Evolutionary conservation across 75 land plant species (phyloP), one percentile per base, ranked within the genome.

Genomic region (Pinus albicaulis): DNA sequence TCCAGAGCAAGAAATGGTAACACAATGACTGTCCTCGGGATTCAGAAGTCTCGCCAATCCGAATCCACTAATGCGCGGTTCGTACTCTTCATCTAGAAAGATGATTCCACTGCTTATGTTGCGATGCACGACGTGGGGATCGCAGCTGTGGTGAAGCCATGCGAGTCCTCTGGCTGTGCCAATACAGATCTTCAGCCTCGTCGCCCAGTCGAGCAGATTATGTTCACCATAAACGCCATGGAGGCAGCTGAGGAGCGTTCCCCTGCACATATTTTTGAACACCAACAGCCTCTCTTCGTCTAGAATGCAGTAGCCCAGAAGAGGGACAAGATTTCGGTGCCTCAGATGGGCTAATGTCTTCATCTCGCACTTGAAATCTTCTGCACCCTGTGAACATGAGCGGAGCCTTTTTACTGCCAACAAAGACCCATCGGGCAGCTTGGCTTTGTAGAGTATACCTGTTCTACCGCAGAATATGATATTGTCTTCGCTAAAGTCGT

Each of bases 1-100:
- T 94, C 73, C 93, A 72, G 8, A 91, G 78, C 28, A 96, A 86
- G 81, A 94, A 86, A 34, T 83, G 80, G 3, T 96, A 84, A 73
- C 93, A 93, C 75, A 96, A 87, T 66, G 88, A 88, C 59, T 92
- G 85, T 57, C 98, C 20, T 88, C 76, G 5, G 90, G 91, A 72
- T 90, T 89, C 90, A 89, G 89, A 66, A 94, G 88, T 63, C 95
- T 87, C 2, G 99, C 99, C 28, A 94, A 90, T 14, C 98, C 90
- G 99, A 20, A 96, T 87, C 58, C 94, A 95, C 64, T 96, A 93
- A 57, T 94, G 84, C 95, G 91, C 89, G 1, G 93, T 90, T 8
- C 92, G 72, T 10, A 95, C 95, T 74, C 80, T 82, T 3, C 93
- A 86, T 13, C 92, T 87, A 57, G 90, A 89, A 69, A 96, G 81